phyloP scores from a whole-genome alignment of 306 rosid species.

The Urtica urens region DNA sequence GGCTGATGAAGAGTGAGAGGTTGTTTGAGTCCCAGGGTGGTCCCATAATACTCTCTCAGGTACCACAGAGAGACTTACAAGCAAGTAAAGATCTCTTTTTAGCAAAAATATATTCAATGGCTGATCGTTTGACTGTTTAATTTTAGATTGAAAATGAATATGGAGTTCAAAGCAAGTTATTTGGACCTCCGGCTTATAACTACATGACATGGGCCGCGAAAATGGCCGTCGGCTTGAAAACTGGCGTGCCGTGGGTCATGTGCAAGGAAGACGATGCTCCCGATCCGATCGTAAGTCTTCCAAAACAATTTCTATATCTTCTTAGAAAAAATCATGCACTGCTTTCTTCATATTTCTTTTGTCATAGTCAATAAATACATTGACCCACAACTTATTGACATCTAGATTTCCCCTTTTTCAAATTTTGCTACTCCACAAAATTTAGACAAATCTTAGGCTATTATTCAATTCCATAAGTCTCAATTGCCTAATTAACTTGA shows the following conservation, averaged over 20 bases:
- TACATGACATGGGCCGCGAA: conserved; percentile 94
- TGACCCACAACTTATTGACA: too few relatives aligned
- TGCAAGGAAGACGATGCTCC: conserved; percentile 99
- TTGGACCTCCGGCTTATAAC: conserved; percentile 71
- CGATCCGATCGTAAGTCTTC: conserved; percentile 83
- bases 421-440: too few relatives aligned
- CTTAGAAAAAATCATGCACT: too few relatives aligned
- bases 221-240: conserved; percentile 82
- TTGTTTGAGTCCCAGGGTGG: conserved; percentile 96
- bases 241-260: conserved; percentile 99
- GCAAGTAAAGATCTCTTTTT: too few relatives aligned
- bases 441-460: too few relatives aligned
- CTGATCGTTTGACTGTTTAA: conserved; percentile 4
- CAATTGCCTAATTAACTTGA: too few relatives aligned
- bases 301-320: conserved; percentile 8
- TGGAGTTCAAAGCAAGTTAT: conserved; percentile 72
- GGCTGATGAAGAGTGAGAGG: conserved; percentile 81
- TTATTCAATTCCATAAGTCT: too few relatives aligned
- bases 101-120: too few relatives aligned
- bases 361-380: too few relatives aligned
- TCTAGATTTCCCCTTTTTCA: too few relatives aligned
- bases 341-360: too few relatives aligned
- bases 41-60: conserved; percentile 98
- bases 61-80: too few relatives aligned
- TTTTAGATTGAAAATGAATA: conserved; percentile 93